Evolutionary conservation across 495 filamentous ascomycete genomes (phyloP).

Genomic region (Hamigera avellanea): DNA sequence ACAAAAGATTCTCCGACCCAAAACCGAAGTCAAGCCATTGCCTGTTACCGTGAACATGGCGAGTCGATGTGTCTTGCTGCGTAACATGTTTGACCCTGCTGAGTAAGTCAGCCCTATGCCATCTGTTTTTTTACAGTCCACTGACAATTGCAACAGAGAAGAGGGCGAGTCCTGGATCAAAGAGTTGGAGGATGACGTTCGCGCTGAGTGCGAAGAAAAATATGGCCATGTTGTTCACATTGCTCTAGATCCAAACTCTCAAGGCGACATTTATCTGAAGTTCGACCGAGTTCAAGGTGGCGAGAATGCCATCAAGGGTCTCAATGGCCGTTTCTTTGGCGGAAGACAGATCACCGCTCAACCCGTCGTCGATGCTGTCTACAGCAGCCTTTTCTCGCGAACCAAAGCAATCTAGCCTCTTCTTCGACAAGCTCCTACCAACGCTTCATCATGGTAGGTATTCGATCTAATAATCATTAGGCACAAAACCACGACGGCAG

Average conservation of each 20-base stretch:
- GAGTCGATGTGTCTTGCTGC: conserved; percentile 84
- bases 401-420: conserved; percentile 50
- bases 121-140: neutral
- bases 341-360: conserved; percentile 82
- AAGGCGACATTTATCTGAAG: conserved; percentile 96
- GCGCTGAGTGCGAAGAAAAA: conserved; percentile 84
- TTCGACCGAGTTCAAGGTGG: conserved; percentile 91
- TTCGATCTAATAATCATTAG: conserved; percentile 19
- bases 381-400: conserved; percentile 90
- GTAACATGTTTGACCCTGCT: conserved; percentile 87
- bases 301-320: conserved; percentile 92
- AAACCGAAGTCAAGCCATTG: conserved; percentile 68
- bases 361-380: conserved; percentile 94
- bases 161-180: conserved; percentile 82
- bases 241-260: conserved; percentile 80
- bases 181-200: conserved; percentile 89
- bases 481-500: conserved; percentile 13
- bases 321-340: conserved; percentile 94
- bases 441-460: conserved; percentile 13
- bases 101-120: conserved; percentile 75
- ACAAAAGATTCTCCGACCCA: conserved; percentile 63
- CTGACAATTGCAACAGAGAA: conserved; percentile 55
- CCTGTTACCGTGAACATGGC: conserved; percentile 85
- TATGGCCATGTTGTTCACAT: conserved; percentile 99
- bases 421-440: no score